A percentile compares a stretch with the other conserved stretches of the same genome.
Conservation (phyloP, 2,329 filamentous ascomycete genomes). For the Sporothrix sp. region DNA sequence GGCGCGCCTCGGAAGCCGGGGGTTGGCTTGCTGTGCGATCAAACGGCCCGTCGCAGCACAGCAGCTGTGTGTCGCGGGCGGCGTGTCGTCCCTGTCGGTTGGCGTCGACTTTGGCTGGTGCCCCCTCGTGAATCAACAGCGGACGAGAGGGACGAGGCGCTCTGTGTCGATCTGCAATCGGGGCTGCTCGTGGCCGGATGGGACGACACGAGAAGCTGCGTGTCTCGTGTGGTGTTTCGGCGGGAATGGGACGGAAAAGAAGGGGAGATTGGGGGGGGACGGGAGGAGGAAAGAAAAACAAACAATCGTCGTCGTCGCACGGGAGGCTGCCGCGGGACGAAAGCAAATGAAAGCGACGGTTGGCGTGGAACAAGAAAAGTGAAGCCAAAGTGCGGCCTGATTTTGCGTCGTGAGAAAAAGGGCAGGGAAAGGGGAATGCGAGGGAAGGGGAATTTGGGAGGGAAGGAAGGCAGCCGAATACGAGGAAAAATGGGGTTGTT, state of each 20-base stretch:
- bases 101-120: no score
- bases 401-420: constrained; percentile 4
- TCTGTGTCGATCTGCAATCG: not conserved
- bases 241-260: constrained; percentile 1
- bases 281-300: not conserved
- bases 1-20: not conserved
- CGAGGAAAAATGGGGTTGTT: not conserved
- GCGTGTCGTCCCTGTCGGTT: not conserved
- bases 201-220: not conserved
- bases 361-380: not conserved
- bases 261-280: not conserved
- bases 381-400: constrained; percentile 2
- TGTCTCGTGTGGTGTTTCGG: constrained; percentile 6
- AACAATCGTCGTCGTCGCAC: not conserved
- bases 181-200: not conserved
- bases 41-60: not conserved
- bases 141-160: not conserved
- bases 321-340: not conserved
- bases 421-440: not conserved
- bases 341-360: not conserved
- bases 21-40: not conserved
- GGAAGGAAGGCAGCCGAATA: not conserved
- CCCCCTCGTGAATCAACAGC: not conserved
- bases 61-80: not conserved
- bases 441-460: not conserved